Base-by-base conservation (phyloP, 148 eudicot genomes). In the Vaccinium vitisidaea region DNA sequence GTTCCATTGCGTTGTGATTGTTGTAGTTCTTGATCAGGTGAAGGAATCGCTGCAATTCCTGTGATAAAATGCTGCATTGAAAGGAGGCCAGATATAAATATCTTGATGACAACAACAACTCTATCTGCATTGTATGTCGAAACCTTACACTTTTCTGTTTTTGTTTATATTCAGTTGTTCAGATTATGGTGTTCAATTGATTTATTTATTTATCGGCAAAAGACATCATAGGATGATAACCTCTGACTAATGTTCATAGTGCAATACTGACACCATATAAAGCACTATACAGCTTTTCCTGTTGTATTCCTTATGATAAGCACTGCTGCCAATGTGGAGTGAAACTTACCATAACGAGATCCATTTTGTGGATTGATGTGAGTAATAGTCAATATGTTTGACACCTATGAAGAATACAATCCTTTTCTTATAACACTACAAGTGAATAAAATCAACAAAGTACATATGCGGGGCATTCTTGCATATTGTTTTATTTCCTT, bases 101-200 rank as follows among this genome's bases (percentile, higher is more conserved):
- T 96, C 80, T 90, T 96, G 77, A 94, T 96, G 98, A 96, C 99
- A 5, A 91, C 98, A 0, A 90, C 98, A 0, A 92, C 94, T n/a
- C 27, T 87, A 30, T 92, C 98, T 54, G 97, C 97, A 80, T 96
- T 93, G 99, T 96, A 80, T 94, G 99, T 75, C 4, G 2, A 83
- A 74, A 39, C 75, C 48, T 50, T 77, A 75, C 25, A 77, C 8
- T 0, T 9, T 75, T 63, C 46, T 27, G 32, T 56, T 13, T 73
- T 30, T 19, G 36, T 8, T 83, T 84, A 2, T 73, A 21, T 69
- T 52, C 71, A 73, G 48, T 18, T 84, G 79, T 48, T 85, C 23
- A 79, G 75, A 49, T 75, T 65, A 67, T 63, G 77, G 27, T 67
- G 76, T 52, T 65, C 7, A 23, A 15, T 18, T 18, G 82, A 21